Conservation (phyloP, 306 rosid species). For the Senna tora region DNA sequence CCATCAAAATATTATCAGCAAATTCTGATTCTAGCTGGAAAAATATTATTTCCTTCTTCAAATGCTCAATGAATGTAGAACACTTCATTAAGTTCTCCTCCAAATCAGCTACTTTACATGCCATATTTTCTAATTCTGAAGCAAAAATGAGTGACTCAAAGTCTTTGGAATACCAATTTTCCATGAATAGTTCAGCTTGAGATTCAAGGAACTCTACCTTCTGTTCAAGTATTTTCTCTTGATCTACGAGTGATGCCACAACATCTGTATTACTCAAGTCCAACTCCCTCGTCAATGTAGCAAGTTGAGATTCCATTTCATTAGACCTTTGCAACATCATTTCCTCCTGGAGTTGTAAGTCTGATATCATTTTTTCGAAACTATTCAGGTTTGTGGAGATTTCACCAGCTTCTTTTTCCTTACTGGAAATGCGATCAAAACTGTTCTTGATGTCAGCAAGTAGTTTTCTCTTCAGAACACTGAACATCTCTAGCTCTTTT, state of each 20-base stretch:
- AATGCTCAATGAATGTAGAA: constrained; percentile 49
- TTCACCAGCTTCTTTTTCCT: constrained; percentile 76
- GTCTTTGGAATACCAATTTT: constrained; percentile 65
- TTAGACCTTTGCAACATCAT: constrained; percentile 80
- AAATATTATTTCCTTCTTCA: constrained; percentile 56
- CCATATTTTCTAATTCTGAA: constrained; percentile 55
- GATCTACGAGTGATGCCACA: constrained; percentile 58
- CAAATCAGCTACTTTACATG: constrained; percentile 46
- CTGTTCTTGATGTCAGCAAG: constrained; percentile 75
- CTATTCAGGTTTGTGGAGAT: constrained; percentile 58
- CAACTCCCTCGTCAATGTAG: constrained; percentile 72
- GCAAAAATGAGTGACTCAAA: constrained; percentile 65
- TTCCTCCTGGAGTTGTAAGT: constrained; percentile 84
- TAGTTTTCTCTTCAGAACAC: constrained; percentile 74
- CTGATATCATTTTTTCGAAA: constrained; percentile 70
- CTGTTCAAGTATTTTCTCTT: constrained; percentile 59
- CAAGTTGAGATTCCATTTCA: constrained; percentile 80
- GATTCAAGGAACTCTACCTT: constrained; percentile 58
- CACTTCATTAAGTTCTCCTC: constrained; percentile 50
- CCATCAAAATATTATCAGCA: constrained; percentile 49
- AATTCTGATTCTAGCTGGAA: constrained; percentile 59
- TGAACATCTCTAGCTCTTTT: constrained; percentile 89
- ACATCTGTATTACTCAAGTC: constrained; percentile 58
- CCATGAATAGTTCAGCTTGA: constrained; percentile 59
- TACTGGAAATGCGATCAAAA: constrained; percentile 75